Percentiles rank a stretch among this genome's conserved stretches.
These are phyloP conservation scores for Salix caprea DNA, from an alignment of 345 rosid genomes.

Conservation along the genomic window DNA sequence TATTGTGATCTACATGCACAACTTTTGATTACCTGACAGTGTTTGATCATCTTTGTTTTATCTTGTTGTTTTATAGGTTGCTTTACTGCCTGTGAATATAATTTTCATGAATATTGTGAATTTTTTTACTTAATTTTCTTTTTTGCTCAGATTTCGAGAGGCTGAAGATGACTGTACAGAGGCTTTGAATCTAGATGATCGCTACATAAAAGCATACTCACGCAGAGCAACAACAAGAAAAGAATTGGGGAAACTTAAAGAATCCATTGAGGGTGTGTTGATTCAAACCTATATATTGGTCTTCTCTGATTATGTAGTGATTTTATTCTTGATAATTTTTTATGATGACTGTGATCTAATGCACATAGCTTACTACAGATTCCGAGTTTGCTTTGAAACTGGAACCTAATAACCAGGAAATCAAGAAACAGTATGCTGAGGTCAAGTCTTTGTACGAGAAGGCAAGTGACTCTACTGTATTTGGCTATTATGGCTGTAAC, in stretches of 20 bases:
- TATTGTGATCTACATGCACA: neutral
- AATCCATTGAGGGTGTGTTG: conserved; percentile 66
- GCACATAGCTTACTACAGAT: conserved; percentile 53
- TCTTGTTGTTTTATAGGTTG: neutral
- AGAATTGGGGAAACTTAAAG: conserved; percentile 68
- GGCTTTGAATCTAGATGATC: conserved; percentile 86
- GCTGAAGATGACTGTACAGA: conserved; percentile 94
- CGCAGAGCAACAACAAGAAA: conserved; percentile 88
- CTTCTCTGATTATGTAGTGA: neutral
- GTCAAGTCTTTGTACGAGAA: conserved; percentile 66
- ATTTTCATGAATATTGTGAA: neutral
- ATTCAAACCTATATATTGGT: neutral
- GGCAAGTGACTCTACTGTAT: conserved; percentile 30
- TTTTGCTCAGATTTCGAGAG: conserved; percentile 52
- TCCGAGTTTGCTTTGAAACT: conserved; percentile 76
- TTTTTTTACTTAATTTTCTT: neutral
- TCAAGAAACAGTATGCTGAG: conserved; percentile 72
- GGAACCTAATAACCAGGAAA: conserved; percentile 83
- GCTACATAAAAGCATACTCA: conserved; percentile 81
- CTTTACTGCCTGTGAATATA: too few relatives aligned
- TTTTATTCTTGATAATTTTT: neutral
- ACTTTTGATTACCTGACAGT: neutral
- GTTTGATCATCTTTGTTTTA: neutral
- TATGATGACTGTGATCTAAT: conserved; percentile 14
- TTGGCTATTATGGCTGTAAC: neutral